Base-by-base conservation (phyloP, 2,329 filamentous ascomycete species). In the Paramyrothecium roridum region DNA sequence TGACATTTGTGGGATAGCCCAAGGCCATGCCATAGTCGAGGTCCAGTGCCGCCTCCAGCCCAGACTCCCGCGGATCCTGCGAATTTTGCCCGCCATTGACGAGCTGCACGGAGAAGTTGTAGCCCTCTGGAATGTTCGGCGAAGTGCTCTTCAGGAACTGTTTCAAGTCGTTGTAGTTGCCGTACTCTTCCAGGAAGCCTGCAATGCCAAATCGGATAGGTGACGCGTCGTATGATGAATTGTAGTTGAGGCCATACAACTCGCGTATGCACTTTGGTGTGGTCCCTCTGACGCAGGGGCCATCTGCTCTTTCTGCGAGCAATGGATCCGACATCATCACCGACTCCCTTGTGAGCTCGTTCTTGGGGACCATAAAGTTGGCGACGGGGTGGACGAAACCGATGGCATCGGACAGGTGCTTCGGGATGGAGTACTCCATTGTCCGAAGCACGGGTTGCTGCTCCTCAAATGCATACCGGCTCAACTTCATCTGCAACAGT, bases 171-270 rank as follows among this genome's bases (percentile, higher is more conserved):
- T 65, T 54, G 55, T 76, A 71, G 59, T 75, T 77, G 61, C 75
- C 72, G 59, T 75, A 76, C 59, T 82, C 66, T 19, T 79, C 76
- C 1, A 81, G 71, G 63, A 81, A 82, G 8, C 80, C 79, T 1
- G 77, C 77, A 21, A 82, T 68, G 26, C 74, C 79, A 49, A 80
- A 66, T 0, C 74, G 72, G 8, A 73, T 72, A 1, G 67, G 64
- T 1, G 76, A 75, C 3, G 50, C 63, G 19, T 59, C 58, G 22
- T 67, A 59, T 3, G 57, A 62, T 8, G 60, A 60, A n/a, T 62
- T 59, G 57, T 74, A 73, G 43, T 66, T 69, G 58, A 80, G 73
- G 58, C 77, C 77, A 67, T 81, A 81, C 13, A 79, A 69, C 51
- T 73, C 64, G 10, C 67, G 69, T 34, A 82, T 69, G 59, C 77